Percentiles rank a stretch among this genome's conserved stretches.
Conservation (phyloP, 176 grass and related monocot genomes). For the maize (Zea mays) region DNA sequence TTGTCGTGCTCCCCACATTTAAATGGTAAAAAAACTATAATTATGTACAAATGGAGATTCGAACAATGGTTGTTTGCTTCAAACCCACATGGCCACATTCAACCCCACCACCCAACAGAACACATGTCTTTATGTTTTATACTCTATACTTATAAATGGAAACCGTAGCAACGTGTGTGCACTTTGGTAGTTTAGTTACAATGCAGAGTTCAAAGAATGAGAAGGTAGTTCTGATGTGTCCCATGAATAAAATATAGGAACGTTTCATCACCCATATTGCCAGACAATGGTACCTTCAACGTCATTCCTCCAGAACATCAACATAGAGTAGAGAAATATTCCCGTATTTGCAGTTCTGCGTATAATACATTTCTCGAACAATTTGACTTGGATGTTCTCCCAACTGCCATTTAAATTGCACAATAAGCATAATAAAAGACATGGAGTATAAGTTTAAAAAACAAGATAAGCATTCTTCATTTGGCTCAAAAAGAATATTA, state of each 20-base stretch:
- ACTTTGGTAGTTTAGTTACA: neutral
- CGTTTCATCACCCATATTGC: constrained; percentile 19
- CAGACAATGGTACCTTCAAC: constrained; percentile 52
- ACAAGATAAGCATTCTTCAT: constrained; percentile 8
- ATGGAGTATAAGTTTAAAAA: constrained; percentile 27
- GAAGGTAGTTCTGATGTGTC: constrained; percentile 12
- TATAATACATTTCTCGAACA: constrained; percentile 79
- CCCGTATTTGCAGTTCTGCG: constrained; percentile 55
- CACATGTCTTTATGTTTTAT: too few species aligned
- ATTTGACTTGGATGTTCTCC: constrained; percentile 89
- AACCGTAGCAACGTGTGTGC: too few species aligned
- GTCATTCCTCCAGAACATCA: constrained; percentile 74
- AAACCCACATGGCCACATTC: too few species aligned
- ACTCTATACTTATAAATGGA: too few species aligned
- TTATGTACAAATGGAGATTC: too few species aligned
- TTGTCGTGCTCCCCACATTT: too few species aligned
- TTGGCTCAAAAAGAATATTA: constrained; percentile 11
- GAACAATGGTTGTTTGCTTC: too few species aligned
- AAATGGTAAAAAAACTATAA: too few species aligned
- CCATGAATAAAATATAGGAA: constrained; percentile 14
- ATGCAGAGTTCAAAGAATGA: constrained; percentile 2
- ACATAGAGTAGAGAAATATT: constrained; percentile 71
- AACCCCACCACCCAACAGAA: too few species aligned
- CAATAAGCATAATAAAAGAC: constrained; percentile 40
- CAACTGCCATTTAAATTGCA: constrained; percentile 90